Base-by-base conservation (phyloP, 2,329 filamentous ascomycete genomes). In the Rosellinia necatrix region DNA sequence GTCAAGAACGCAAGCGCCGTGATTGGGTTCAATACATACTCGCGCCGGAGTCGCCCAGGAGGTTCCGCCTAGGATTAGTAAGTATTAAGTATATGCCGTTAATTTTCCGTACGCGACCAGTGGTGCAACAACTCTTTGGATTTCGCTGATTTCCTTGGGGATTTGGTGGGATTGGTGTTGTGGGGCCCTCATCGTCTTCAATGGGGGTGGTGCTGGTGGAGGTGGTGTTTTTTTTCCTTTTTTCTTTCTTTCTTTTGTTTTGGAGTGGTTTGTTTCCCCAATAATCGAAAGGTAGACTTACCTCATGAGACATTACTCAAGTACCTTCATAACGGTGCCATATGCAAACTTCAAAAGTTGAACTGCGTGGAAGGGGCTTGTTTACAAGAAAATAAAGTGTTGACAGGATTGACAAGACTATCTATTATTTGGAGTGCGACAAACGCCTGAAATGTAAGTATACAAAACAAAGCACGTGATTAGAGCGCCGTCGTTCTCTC, bases 1-100 rank as follows among this genome's bases (percentile, higher is more conserved):
- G 68, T 68, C 64, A 78, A 79, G 61, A 87, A 82, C 21, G 76
- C 77, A 27, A 88, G 74, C 3, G 83, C 83, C 19, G 86, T 88
- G 53, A 88, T 76, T 42, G 86, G 85, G 52, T 76, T 78, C 22
- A 81, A 73, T 24, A 77, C 72, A 47, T 77, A 73, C 57, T 75
- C 73, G 60, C 65, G 61, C 42, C 57, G 53, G 52, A 65, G 62
- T 27, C 55, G 63, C 50, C 62, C 55, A 10, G 53, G 48, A 42
- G 51, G 34, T 52, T 59, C 58, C 49, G 40, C 47, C 64, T 67
- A 35, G 6, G 22, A 19, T n/a, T 34, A 2, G 9, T 13, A 8
- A 30, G n/a, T 4, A 30, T 58, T 34, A 57, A 32, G 19, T 17
- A 19, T 25, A 22, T 4, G 15, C 21, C n/a, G 15, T 3, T 3